Conservation (phyloP, 352 stramenopile genomes). For the Plasmopara muralis region DNA sequence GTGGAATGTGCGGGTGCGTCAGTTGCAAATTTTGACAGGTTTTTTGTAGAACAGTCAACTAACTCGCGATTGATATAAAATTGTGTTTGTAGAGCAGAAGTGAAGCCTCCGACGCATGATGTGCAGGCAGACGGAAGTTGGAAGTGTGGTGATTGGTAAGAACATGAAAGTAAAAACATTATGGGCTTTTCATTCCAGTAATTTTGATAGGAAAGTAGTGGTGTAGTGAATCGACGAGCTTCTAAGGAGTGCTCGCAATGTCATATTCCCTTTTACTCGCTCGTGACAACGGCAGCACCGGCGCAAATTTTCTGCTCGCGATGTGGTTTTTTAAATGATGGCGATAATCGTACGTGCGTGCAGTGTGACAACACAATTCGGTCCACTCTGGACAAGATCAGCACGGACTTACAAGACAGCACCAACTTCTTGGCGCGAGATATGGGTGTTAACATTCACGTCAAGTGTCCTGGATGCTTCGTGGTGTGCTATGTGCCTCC, state of each 20-base stretch:
- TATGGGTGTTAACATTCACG: constrained; percentile 80
- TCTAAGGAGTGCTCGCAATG: constrained; percentile 50
- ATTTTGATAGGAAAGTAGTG: constrained; percentile 20
- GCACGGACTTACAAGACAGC: constrained; percentile 62
- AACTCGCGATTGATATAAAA: constrained; percentile 1
- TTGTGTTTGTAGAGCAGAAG: constrained; percentile 29
- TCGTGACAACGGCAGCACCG: constrained; percentile 56
- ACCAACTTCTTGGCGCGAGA: constrained; percentile 75
- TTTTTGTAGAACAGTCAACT: background rate
- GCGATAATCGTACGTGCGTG: constrained; percentile 54
- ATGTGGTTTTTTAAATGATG: constrained; percentile 73
- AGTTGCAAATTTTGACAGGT: background rate
- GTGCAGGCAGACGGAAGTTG: constrained; percentile 61
- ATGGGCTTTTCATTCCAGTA: constrained; percentile 1
- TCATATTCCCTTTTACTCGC: constrained; percentile 50
- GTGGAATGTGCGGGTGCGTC: constrained; percentile 65
- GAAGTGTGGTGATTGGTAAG: constrained; percentile 68
- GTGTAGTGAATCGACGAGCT: constrained; percentile 50
- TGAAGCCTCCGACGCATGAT: constrained; percentile 63
- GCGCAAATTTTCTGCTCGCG: constrained; percentile 72
- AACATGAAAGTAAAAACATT: background rate
- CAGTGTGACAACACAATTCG: constrained; percentile 71
- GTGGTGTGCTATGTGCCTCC: constrained; percentile 68
- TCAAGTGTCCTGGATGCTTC: constrained; percentile 74
- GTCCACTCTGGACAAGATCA: constrained; percentile 71